These are phyloP conservation scores for Solanum chiquidenum DNA, from an alignment of 257 asterid species.

Conservation along the genomic window DNA sequence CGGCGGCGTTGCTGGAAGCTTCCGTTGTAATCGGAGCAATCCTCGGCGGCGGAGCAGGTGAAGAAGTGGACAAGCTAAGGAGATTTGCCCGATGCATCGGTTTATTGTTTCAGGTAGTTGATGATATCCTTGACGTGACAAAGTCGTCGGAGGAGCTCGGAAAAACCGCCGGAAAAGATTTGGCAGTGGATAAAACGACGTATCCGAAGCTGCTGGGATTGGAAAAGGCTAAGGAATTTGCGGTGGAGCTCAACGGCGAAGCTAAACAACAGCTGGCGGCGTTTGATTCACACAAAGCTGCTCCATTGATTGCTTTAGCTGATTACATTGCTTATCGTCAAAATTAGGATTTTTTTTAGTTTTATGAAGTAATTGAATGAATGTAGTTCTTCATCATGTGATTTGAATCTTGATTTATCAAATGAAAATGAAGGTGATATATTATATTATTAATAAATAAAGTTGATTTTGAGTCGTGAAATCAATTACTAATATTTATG, in stretches of 20 bases:
- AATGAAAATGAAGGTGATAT: not conserved
- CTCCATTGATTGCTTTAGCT: constrained; percentile 59
- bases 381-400: not conserved
- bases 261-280: constrained; percentile 50
- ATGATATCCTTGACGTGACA: constrained; percentile 69
- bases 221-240: constrained; percentile 60
- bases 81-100: constrained; percentile 58
- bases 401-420: not conserved
- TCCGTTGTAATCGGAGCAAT: constrained; percentile 65
- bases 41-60: constrained; percentile 47
- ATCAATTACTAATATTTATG: not conserved
- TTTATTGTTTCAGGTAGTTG: constrained; percentile 66
- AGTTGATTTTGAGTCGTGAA: not conserved
- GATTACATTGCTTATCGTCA: constrained; percentile 65
- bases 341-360: constrained; percentile 7
- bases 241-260: constrained; percentile 36
- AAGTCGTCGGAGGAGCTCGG: constrained; percentile 62
- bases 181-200: constrained; percentile 50
- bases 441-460: not conserved
- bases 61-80: constrained; percentile 43
- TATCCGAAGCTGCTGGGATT: constrained; percentile 73
- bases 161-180: constrained; percentile 74
- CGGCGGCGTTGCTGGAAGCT: constrained; percentile 61
- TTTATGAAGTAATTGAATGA: not conserved
- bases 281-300: constrained; percentile 42